Percentiles rank a stretch among this genome's conserved stretches.
phyloP scores from a whole-genome alignment of 768 basidiomycete species.

The Serpula lacrymans region DNA sequence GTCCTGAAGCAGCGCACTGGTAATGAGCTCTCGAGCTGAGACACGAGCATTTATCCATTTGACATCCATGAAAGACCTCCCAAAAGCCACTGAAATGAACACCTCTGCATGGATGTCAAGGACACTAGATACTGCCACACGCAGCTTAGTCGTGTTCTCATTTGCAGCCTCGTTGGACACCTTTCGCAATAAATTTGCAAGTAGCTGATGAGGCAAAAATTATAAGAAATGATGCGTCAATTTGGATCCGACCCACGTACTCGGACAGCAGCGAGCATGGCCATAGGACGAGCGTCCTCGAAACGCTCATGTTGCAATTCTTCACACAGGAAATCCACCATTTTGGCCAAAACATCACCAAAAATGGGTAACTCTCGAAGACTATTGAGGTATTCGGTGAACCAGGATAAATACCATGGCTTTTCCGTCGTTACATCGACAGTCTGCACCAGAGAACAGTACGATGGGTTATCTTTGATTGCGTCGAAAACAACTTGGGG shows the following conservation, averaged over 20 bases:
- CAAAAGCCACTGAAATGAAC: slow-evolving; percentile 46
- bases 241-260: slow-evolving; percentile 41
- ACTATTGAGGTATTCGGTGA: slow-evolving; percentile 59
- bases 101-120: slow-evolving; percentile 51
- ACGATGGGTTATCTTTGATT: slow-evolving; percentile 73
- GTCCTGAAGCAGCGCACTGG: slow-evolving; percentile 29
- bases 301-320: slow-evolving; percentile 80
- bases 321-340: slow-evolving; percentile 73
- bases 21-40: slow-evolving; percentile 40
- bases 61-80: slow-evolving; percentile 32
- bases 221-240: slow-evolving; percentile 9
- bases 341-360: slow-evolving; percentile 68
- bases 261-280: slow-evolving; percentile 56
- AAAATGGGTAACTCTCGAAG: slow-evolving; percentile 46
- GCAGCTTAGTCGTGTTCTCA: slow-evolving; percentile 22
- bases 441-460: slow-evolving; percentile 42
- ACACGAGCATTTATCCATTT: slow-evolving; percentile 42
- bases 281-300: slow-evolving; percentile 50
- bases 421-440: slow-evolving; percentile 29
- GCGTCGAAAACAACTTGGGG: slow-evolving; percentile 78
- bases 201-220: slow-evolving; percentile 23
- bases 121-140: slow-evolving; percentile 30
- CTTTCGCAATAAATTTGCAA: slow-evolving; percentile 31
- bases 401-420: slow-evolving; percentile 60
- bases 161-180: slow-evolving; percentile 25